Evolutionary conservation across 345 rosid species (phyloP), one percentile per base, ranked within the genome.

Genomic region (Pugionium dolabratum): DNA sequence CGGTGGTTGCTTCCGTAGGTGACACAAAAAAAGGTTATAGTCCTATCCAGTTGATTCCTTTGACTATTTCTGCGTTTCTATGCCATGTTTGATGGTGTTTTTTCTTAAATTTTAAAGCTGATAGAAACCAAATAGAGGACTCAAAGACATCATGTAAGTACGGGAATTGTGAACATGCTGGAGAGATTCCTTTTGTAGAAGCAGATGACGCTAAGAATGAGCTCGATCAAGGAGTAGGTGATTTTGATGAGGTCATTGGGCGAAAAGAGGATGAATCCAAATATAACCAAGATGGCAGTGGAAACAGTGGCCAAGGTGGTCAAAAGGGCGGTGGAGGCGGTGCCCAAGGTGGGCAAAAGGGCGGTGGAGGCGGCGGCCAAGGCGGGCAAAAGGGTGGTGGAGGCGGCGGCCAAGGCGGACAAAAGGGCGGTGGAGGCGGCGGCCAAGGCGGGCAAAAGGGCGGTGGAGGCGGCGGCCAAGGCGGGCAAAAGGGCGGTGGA

Each of bases 21-120:
- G 67, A 60, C 44, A 47, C 10, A 45, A 73, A 59, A 59, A 67
- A 73, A 60, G 58, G 77, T 73, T 59, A 59, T 27, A 66, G 51
- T 66, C 57, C 31, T 59, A 35, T 46, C 31, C 9, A 7, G 3
- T 47, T 34, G 9, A 45, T 28, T 66, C 8, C 8, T 2, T 66
- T 45, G n/a, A 9, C 27, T 73, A 0, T 44, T 30, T 43, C 0
- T 42, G 1, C 32, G 6, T 42, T 10, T 66, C 26, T 41, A 8
- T 40, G 2, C 4, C 8, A 40, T 66, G 36, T 36, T 45, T 53
- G 46, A 43, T 42, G 11, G n/a, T 0, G 30, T 9, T 59, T 59
- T 43, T 8, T 9, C 4, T 4, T 4, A 18, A 27, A 25, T 29
- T 11, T 3, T 28, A 35, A 64, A 66, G 71, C 41, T 58, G 66